Evolutionary conservation across 1,284 basidiomycete species (phyloP), one percentile per base, ranked within the genome.

Genomic region (Sphagnurus paluster): DNA sequence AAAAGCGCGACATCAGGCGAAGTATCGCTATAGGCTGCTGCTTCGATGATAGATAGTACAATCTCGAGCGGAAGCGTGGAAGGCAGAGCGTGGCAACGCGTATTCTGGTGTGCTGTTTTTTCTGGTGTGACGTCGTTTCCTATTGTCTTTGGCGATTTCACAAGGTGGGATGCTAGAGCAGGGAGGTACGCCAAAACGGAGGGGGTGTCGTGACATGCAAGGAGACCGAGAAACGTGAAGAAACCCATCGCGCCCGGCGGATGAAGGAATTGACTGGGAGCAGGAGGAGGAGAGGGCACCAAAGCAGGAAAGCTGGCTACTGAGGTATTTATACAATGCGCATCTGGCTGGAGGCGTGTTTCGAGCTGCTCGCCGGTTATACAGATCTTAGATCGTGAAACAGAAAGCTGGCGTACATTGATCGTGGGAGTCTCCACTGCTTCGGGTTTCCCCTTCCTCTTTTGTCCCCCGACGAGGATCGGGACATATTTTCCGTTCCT

Each of bases 11-110:
- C 53, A 57, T 78, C 68, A 2, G 67, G 58, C 17, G 67, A 53
- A n/a, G 61, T 44, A 33, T 69, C 60, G 19, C 72, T 65, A 46
- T 69, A 65, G 47, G 69, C 76, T 1, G 77, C 76, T 14, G 69
- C 62, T 60, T 85, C 81, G 50, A 87, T 72, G 61, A 88, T 79
- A 52, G 71, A 60, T 48, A 84, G 64, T 34, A 82, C 72, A 43
- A 88, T 58, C 64, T 87, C 85, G 48, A 80, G 68, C 4, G 86
- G 85, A 28, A 87, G 64, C 17, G 50, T 44, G 34, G 40, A n/a
- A 24, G 58, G 44, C 11, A 54, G 33, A 17, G 33, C 43, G 44
- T 35, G 49, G 26, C 32, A 37, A 20, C 40, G 49, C 38, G 29
- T 53, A 19, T 5, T 51, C 44, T 50, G 48, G 34, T 26, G 43